These are phyloP conservation scores for Hypholoma sublateritium DNA, from an alignment of 768 basidiomycete species.

Conservation along the genomic window DNA sequence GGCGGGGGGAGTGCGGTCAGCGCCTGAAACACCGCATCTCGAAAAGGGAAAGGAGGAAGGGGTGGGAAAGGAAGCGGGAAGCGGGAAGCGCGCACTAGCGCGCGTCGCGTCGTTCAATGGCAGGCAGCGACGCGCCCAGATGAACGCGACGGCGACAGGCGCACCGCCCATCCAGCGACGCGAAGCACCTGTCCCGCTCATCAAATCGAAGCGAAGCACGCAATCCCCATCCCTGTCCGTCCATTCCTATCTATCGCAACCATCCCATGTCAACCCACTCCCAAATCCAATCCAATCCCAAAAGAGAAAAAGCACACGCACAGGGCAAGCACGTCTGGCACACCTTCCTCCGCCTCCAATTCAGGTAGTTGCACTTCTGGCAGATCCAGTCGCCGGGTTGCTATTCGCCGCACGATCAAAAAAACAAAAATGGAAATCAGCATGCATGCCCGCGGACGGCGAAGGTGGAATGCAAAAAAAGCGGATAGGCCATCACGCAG, in stretches of 20 bases:
- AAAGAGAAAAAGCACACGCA: slow-evolving; percentile 34
- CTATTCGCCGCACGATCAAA: slow-evolving; percentile 22
- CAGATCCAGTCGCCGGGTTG: slow-evolving; percentile 86
- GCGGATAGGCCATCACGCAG: too few relatives aligned
- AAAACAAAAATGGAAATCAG: neutral
- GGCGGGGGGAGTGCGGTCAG: neutral
- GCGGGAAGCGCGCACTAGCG: neutral
- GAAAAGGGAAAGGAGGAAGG: neutral
- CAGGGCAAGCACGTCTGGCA: slow-evolving; percentile 89
- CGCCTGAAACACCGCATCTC: neutral
- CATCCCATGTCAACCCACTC: too few relatives aligned
- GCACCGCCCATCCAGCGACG: neutral
- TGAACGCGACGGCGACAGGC: neutral
- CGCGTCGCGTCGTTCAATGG: neutral
- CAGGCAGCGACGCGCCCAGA: neutral
- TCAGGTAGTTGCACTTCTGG: slow-evolving; percentile 81
- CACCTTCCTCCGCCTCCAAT: slow-evolving; percentile 86
- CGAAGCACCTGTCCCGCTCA: neutral
- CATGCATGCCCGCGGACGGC: neutral
- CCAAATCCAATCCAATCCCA: neutral
- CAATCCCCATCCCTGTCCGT: too few relatives aligned
- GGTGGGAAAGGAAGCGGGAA: neutral
- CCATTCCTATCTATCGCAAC: too few relatives aligned
- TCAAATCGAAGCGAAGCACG: neutral
- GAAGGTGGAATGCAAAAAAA: neutral